phyloP scores from a whole-genome alignment of 2,329 filamentous ascomycete genomes.

The Cercospora zeae-maydis region DNA sequence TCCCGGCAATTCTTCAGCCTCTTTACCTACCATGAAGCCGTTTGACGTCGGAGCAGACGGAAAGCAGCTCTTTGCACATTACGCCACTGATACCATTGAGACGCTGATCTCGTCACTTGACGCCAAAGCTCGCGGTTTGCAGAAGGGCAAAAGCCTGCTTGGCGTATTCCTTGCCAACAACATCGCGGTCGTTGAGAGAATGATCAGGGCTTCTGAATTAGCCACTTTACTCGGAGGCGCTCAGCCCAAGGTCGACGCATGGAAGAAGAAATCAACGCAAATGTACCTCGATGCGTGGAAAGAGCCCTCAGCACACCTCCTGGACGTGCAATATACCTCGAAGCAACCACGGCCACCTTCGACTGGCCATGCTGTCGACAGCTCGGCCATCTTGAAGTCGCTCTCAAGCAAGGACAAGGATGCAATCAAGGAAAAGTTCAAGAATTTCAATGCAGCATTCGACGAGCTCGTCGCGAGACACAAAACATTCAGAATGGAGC shows the following conservation, averaged over 20 bases:
- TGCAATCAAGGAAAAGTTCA: conserved; percentile 93
- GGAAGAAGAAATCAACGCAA: conserved; percentile 80
- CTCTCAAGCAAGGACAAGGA: conserved; percentile 90
- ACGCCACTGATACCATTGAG: conserved; percentile 85
- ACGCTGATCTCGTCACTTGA: conserved; percentile 72
- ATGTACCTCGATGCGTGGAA: conserved; percentile 85
- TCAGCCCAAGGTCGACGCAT: conserved; percentile 64
- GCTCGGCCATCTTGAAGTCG: conserved; percentile 75
- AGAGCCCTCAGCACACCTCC: conserved; percentile 77
- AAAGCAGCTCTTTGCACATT: conserved; percentile 81
- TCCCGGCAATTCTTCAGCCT: conserved; percentile 55
- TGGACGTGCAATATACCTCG: conserved; percentile 90
- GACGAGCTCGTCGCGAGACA: conserved; percentile 83
- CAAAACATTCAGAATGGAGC: conserved; percentile 83
- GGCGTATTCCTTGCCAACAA: conserved; percentile 92
- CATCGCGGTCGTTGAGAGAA: conserved; percentile 76
- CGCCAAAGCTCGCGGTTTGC: conserved; percentile 64
- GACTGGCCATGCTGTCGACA: conserved; percentile 64
- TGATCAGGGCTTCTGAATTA: conserved; percentile 78
- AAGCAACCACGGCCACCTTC: conserved; percentile 68
- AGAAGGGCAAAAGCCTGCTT: conserved; percentile 73
- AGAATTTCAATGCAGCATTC: conserved; percentile 83
- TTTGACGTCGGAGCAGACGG: conserved; percentile 90
- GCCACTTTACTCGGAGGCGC: conserved; percentile 57
- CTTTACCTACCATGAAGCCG: conserved; percentile 67